Evolutionary conservation across 192 early-diverging fungal species (phyloP).

Genomic region (Coemansia reversa): DNA sequence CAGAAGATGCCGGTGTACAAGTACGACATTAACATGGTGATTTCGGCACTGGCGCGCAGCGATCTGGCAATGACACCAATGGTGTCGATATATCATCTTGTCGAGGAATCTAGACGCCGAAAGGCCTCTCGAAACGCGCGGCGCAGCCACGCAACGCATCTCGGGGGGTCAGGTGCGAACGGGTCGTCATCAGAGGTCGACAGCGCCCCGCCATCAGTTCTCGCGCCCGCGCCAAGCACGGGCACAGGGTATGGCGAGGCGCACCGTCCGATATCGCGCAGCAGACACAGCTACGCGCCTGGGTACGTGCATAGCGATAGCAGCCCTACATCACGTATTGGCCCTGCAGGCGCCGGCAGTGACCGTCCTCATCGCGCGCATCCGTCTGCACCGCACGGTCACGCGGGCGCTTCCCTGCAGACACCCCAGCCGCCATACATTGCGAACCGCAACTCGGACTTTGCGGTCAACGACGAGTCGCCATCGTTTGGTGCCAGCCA

Average conservation of each 20-base stretch:
- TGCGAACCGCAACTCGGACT: conserved; percentile 23
- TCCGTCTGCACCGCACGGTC: conserved; percentile 8
- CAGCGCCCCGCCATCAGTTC: not conserved
- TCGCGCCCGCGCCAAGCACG: not conserved
- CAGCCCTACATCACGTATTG: not conserved
- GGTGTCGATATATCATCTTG: conserved; percentile 49
- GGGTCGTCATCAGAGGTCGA: conserved; percentile 13
- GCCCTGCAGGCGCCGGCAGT: conserved; percentile 3
- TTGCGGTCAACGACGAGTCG: conserved; percentile 23
- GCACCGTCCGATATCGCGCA: conserved; percentile 32
- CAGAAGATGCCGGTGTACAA: conserved; percentile 52
- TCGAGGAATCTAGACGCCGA: conserved; percentile 42
- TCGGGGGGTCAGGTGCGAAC: conserved; percentile 14
- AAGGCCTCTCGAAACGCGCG: conserved; percentile 45
- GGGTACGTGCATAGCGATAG: conserved; percentile 29
- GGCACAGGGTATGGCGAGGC: conserved; percentile 6
- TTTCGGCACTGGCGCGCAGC: conserved; percentile 38
- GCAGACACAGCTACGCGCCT: conserved; percentile 39
- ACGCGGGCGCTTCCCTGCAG: conserved; percentile 12
- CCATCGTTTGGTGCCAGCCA: conserved; percentile 52
- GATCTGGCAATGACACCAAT: conserved; percentile 45
- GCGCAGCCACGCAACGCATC: conserved; percentile 37
- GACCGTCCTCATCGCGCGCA: conserved; percentile 1
- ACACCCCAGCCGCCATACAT: conserved; percentile 26
- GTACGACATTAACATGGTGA: conserved; percentile 30